Base-by-base conservation (phyloP, 2,329 filamentous ascomycete species). In the Exserohilum rostratum region DNA sequence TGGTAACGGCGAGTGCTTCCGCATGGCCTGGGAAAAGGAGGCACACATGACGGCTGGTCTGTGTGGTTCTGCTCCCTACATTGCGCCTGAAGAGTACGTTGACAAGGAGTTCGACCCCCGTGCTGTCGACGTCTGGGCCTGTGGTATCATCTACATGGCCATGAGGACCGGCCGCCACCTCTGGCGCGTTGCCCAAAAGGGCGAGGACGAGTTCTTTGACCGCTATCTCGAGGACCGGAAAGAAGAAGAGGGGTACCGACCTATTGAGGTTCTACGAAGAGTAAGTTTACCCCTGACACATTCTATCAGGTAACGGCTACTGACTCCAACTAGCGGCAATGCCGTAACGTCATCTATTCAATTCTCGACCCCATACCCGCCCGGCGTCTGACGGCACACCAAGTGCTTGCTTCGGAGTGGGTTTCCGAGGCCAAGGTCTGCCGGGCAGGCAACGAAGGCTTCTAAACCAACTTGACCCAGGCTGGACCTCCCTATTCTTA, bases 1-100 rank as follows among this genome's bases (percentile, higher is more conserved):
- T 67, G 95, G 95, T 59, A 99, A 99, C 68, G 95, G 95, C 69
- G 95, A 99, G 77, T 99, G 95, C 77, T 99, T 99, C 84, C 89
- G 95, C 51, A 98, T 98, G 93, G 95, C 95, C 2, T 99, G 95
- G 95, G 95, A 99, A 77, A 95, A 92, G 49, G 93, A 98, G 75
- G 90, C 95, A 17, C 95, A 98, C 77, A 97, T 98, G 93, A 96
- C 96, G 3, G 93, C 92, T 35, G 95, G 95, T 38, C 86, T 99
- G 11, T 99, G 95, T 75, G 95, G 95, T 35, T 97, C 93, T 12
- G 95, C 93, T 18, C 95, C 95, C 0, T 99, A 99, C 72, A 99
- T 99, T 65, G 91, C 95, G 1, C 95, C 95, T 0, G 95, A 99
- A 74, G 95, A 99, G 75, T 99, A 99, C 69, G 86, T 88, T 2